phyloP scores from a whole-genome alignment of 2,329 filamentous ascomycete species.

The Colletotrichum tropicale region DNA sequence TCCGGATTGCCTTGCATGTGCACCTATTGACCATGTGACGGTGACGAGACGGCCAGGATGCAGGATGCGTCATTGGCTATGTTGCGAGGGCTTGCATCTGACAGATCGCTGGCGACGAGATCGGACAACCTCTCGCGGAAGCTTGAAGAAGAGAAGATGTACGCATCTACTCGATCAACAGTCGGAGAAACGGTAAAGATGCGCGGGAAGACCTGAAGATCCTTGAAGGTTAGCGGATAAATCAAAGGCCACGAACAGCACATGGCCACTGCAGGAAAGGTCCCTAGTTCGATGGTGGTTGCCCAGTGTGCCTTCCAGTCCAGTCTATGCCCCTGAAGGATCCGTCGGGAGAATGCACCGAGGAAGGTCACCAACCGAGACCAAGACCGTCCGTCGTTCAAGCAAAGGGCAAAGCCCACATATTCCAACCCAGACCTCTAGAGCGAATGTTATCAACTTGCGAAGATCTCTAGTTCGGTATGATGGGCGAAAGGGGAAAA shows the following conservation, averaged over 20 bases:
- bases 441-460: neutral
- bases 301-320: neutral
- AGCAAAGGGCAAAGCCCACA: neutral
- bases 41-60: neutral
- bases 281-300: neutral
- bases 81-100: neutral
- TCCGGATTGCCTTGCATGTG: neutral
- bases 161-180: neutral
- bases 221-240: neutral
- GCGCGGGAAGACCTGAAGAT: neutral
- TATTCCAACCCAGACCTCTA: neutral
- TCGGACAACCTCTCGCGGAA: neutral
- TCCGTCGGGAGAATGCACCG: neutral
- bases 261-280: neutral
- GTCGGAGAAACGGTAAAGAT: neutral
- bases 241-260: slow-evolving; percentile 5
- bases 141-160: neutral
- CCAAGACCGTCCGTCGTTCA: neutral
- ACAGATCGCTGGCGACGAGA: neutral
- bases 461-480: neutral
- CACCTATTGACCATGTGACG: neutral
- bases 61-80: neutral
- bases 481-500: neutral
- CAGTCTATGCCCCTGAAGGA: neutral
- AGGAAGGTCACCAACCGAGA: neutral